Percentiles rank a stretch among this genome's conserved stretches.
Evolutionary conservation across 1,284 basidiomycete species (phyloP).

Genomic region (Fomes fomentarius): DNA sequence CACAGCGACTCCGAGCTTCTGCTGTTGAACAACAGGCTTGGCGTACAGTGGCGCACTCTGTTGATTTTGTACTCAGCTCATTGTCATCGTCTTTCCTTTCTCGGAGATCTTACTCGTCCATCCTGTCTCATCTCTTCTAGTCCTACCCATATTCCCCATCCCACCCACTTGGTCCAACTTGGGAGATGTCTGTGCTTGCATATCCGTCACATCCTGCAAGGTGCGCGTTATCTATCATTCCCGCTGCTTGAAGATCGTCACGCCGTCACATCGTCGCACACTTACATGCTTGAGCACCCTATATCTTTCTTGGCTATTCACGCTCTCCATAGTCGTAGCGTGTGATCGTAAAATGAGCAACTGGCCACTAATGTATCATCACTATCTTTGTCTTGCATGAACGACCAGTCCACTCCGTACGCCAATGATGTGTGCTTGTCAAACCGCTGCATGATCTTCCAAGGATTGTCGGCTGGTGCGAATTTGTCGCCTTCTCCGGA

Average conservation of each 20-base stretch:
- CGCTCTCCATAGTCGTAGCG: conserved; percentile 80
- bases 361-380: conserved; percentile 70
- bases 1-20: no score
- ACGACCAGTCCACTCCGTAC: conserved; percentile 97
- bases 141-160: no score
- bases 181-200: no score
- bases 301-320: conserved; percentile 31
- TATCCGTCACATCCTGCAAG: no score
- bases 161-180: no score
- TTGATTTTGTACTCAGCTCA: no score
- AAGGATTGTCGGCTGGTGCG: background rate
- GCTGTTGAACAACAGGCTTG: no score
- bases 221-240: no score
- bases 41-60: no score
- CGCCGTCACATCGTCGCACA: background rate
- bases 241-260: background rate
- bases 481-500: conserved; percentile 14
- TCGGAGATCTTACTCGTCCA: no score
- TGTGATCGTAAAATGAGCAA: conserved; percentile 97
- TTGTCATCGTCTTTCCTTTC: no score
- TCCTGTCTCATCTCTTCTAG: no score
- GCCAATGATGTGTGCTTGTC: conserved; percentile 85
- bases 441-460: conserved; percentile 54
- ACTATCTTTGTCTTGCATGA: conserved; percentile 35
- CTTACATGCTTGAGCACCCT: background rate